These are phyloP conservation scores for Stevia rebaudiana DNA, from an alignment of 140 eudicot species.

Conservation along the genomic window DNA sequence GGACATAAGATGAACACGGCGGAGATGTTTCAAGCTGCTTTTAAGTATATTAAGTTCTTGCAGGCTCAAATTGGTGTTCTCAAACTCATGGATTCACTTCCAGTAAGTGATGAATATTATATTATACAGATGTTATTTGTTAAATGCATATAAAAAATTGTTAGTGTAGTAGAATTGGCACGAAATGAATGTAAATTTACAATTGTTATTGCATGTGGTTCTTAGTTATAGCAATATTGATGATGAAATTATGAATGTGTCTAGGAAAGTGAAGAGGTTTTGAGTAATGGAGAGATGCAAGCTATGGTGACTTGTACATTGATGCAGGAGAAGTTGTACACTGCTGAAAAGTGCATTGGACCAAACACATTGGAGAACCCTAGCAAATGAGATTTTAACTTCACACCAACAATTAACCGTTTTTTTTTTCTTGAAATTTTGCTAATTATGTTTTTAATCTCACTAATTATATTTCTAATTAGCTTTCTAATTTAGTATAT, in stretches of 20 bases:
- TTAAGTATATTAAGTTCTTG: constrained; percentile 64
- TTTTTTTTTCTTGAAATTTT: neutral
- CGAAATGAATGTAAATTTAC: neutral
- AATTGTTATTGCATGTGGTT: neutral
- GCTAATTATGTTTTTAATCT: constrained; percentile 5
- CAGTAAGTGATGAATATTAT: constrained; percentile 22
- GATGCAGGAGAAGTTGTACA: constrained; percentile 70
- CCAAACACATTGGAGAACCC: constrained; percentile 24
- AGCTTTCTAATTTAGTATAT: constrained; percentile 2
- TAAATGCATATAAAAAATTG: too few species aligned
- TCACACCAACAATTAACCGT: neutral
- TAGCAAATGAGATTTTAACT: constrained; percentile 12
- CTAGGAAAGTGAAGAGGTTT: constrained; percentile 24
- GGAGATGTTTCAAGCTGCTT: constrained; percentile 85
- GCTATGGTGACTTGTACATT: constrained; percentile 43
- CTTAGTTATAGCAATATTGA: neutral
- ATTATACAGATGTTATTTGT: too few species aligned
- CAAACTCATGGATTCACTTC: constrained; percentile 37
- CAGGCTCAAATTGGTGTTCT: constrained; percentile 75
- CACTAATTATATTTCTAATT: neutral
- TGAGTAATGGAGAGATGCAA: constrained; percentile 26
- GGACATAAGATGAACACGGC: constrained; percentile 85
- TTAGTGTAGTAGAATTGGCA: too few species aligned
- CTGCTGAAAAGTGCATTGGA: constrained; percentile 57
- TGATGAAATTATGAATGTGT: neutral